Percentiles rank a stretch among this genome's conserved stretches.
Conservation (phyloP, 108 stramenopile genomes). For the Pseudonitzschia delicatissima region DNA sequence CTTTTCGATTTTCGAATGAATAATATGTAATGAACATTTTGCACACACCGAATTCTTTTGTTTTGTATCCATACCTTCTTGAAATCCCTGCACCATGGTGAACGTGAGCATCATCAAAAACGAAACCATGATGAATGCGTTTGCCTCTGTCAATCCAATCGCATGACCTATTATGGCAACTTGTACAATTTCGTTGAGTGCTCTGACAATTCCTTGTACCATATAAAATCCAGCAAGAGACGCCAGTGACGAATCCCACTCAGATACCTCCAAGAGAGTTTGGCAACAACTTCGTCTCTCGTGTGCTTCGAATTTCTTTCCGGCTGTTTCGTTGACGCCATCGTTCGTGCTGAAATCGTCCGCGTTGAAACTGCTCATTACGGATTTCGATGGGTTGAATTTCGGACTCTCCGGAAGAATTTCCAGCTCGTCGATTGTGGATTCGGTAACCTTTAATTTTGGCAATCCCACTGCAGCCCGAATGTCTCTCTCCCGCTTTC, state of each 20-base stretch:
- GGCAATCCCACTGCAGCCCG: not conserved
- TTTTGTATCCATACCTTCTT: slow-evolving; percentile 13
- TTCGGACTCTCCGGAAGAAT: not conserved
- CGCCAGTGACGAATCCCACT: slow-evolving; percentile 41
- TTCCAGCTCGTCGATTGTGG: not conserved
- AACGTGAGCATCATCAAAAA: slow-evolving; percentile 31
- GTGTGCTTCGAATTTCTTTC: not conserved
- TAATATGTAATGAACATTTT: not conserved
- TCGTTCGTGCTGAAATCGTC: slow-evolving; percentile 8
- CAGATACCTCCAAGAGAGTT: slow-evolving; percentile 17
- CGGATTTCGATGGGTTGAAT: too few relatives aligned
- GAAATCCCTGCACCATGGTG: slow-evolving; percentile 12
- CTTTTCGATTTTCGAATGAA: not conserved
- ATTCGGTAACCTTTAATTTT: not conserved
- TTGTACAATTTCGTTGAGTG: slow-evolving; percentile 30
- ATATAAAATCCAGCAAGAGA: slow-evolving; percentile 40
- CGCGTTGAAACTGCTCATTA: not conserved
- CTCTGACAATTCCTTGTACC: slow-evolving; percentile 20
- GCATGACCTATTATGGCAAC: slow-evolving; percentile 52
- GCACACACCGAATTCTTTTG: not conserved
- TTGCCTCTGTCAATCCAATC: slow-evolving; percentile 37
- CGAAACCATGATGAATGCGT: slow-evolving; percentile 41
- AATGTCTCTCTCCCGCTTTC: not conserved
- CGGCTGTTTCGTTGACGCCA: not conserved
- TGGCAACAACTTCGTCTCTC: not conserved